Base-by-base conservation (phyloP, 1,284 basidiomycete species). In the Cryptococcus sp. region DNA sequence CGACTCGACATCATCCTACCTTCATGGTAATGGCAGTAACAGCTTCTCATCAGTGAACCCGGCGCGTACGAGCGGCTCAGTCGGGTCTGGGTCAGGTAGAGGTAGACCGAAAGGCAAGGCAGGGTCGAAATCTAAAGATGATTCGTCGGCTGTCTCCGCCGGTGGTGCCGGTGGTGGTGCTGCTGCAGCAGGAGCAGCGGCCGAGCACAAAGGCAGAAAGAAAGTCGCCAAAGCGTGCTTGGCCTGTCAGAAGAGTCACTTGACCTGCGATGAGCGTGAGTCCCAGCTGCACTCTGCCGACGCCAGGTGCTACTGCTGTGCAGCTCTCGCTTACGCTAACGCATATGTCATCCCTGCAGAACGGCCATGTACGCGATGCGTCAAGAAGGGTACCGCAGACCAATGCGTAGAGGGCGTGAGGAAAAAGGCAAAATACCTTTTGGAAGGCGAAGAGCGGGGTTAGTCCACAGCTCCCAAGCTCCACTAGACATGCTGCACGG, bases 341-440 rank as follows among this genome's bases (percentile, higher is more conserved):
- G n/a, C n/a, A 56, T 47, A 19, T 20, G 8, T 25, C 3, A 13
- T 20, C 11, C 39, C 47, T 37, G 46, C 73, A 96, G 93, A 90
- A 57, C 88, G 95, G 55, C 95, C 95, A 25, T 99, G 95, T 80
- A 88, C 90, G 67, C 86, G 95, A 48, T 99, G 95, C 74, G 83
- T 93, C 53, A 97, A 95, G 79, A 93, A 95, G 64, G 93, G 93
- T 17, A 87, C 95, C 68, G 88, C 87, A 6, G 85, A 87, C 58
- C 88, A 87, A 59, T 99, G 95, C 74, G 88, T 88, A 40, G 95
- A 99, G 73, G 95, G 95, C 0, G 89, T 91, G 64, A 85, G 95
- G 65, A 99, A 99, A 81, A 97, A 97, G 80, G 95, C 95, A 23
- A 99, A 99, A 76, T 99, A 98, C 77, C 84, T 96, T 17, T 81